Evolutionary conservation across 2,329 filamentous ascomycete species (phyloP).

Genomic region (Aspergillus puulaauensis): DNA sequence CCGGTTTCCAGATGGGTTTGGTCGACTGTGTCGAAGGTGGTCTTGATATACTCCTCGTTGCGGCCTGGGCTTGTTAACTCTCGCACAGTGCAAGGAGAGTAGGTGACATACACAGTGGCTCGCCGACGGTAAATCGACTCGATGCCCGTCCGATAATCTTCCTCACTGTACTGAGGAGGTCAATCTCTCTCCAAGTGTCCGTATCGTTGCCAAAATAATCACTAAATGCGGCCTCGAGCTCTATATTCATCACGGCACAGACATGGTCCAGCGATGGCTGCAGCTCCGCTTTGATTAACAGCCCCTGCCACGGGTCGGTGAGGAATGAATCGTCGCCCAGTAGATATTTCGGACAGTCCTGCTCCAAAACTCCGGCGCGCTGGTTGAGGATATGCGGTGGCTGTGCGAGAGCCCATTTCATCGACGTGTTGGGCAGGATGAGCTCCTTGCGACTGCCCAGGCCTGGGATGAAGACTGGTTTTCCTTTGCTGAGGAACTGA

Average conservation of each 20-base stretch:
- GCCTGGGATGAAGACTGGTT: conserved; percentile 43
- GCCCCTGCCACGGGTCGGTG: conserved; percentile 34
- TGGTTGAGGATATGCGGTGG: conserved; percentile 40
- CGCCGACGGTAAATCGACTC: conserved; percentile 30
- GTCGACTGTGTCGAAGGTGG: neutral
- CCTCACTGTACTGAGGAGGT: conserved; percentile 22
- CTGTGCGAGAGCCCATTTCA: conserved; percentile 44
- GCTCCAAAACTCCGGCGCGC: conserved; percentile 38
- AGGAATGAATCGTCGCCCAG: conserved; percentile 38
- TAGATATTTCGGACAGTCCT: conserved; percentile 25
- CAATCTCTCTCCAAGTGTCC: conserved; percentile 24
- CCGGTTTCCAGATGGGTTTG: conserved; percentile 26
- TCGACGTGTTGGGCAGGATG: conserved; percentile 40
- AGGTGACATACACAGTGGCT: conserved; percentile 28
- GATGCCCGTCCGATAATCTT: conserved; percentile 26
- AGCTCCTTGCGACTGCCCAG: conserved; percentile 42
- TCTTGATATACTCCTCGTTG: conserved; percentile 5
- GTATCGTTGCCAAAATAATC: conserved; percentile 23
- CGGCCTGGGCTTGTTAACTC: neutral
- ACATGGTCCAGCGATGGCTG: conserved; percentile 18
- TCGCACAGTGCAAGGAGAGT: neutral
- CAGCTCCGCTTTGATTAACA: conserved; percentile 20
- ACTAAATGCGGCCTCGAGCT: conserved; percentile 24
- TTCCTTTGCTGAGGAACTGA: conserved; percentile 46
- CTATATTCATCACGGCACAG: conserved; percentile 18